Base-by-base conservation (phyloP, 495 filamentous ascomycete genomes). In the Neurospora sp. region DNA sequence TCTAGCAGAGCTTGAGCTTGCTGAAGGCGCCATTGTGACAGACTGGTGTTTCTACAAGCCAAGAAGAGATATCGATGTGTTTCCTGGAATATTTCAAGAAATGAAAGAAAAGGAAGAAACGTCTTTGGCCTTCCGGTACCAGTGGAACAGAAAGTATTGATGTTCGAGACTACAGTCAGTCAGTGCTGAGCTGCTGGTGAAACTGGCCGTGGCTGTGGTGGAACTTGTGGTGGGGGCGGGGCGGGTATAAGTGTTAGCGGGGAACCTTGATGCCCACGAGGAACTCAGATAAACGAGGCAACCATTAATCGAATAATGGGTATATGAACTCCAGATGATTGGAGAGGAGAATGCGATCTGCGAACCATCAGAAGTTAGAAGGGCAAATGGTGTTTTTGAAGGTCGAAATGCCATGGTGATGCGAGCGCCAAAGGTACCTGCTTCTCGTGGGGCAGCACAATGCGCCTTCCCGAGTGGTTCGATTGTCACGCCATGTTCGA, bases 21-120 rank as follows among this genome's bases (percentile, higher is more conserved):
- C 27, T 16, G 74, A 69, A 44, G 78, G 73, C 11, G 74, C 80
- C 86, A 79, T 79, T 65, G 41, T 76, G 73, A 59, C 8, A 39
- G 14, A 18, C 2, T 8, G 27, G 10, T 65, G 27, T 3, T 18
- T 65, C 27, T 35, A 9, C 27, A 18, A 35, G 53, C 53, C 12
- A 65, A 35, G 27, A 35, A 16, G 2, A 37, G 7, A 9, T 65
- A 35, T 35, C 0, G 53, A 65, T 65, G 31, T 65, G 53, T 31
- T 9, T 22, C 27, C 6, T 37, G 48, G 20, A 22, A 35, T 65
- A 7, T 35, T 16, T 16, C 53, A 18, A 16, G 53, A 65, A 65
- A 27, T 65, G 27, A 11, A 59, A 59, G 20, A 27, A 27, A 59
- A 59, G 3, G 14, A 59, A 59, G 22, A 10, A 7, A 14, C 46